phyloP scores from a whole-genome alignment of 805 yeast species.

The Limtongozyma cylindracea region DNA sequence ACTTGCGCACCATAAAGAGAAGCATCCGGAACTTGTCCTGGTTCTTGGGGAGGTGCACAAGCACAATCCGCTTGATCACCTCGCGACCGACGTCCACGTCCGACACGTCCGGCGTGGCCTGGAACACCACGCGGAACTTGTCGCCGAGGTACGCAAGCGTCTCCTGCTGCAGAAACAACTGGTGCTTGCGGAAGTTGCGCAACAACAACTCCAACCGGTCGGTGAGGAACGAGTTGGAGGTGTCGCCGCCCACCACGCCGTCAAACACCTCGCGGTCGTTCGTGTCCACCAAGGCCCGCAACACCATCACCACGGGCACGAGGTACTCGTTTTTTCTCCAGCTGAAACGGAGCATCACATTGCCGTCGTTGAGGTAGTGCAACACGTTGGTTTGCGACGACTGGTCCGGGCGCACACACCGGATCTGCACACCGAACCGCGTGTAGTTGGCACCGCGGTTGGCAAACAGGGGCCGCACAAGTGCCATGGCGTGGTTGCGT shows the following conservation, averaged over 20 bases:
- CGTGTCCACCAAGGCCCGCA: slow-evolving; percentile 76
- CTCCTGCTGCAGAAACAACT: slow-evolving; percentile 56
- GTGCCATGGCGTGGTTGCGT: slow-evolving; percentile 95
- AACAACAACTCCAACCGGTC: slow-evolving; percentile 90
- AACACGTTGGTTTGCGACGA: slow-evolving; percentile 94
- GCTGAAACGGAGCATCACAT: slow-evolving; percentile 85
- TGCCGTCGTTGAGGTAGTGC: slow-evolving; percentile 89
- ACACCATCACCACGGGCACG: slow-evolving; percentile 78
- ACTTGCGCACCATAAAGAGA: slow-evolving; percentile 84
- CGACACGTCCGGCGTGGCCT: slow-evolving; percentile 66
- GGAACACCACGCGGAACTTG: slow-evolving; percentile 83
- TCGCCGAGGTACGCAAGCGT: slow-evolving; percentile 90
- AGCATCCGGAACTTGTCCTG: slow-evolving; percentile 71
- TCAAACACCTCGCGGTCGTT: slow-evolving; percentile 91
- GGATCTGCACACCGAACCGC: slow-evolving; percentile 76
- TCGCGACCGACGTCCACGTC: slow-evolving; percentile 83
- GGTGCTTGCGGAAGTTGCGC: slow-evolving; percentile 68
- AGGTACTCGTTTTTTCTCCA: slow-evolving; percentile 94
- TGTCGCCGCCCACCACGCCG: slow-evolving; percentile 82
- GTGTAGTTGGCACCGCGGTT: slow-evolving; percentile 87
- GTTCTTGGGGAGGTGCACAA: slow-evolving; percentile 60
- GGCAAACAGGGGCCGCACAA: slow-evolving; percentile 80
- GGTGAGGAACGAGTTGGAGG: slow-evolving; percentile 74
- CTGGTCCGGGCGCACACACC: slow-evolving; percentile 91
- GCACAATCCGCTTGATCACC: slow-evolving; percentile 58